Evolutionary conservation across 108 stramenopile species (phyloP).

Genomic region (Mayamaea pseudoterrestris): DNA sequence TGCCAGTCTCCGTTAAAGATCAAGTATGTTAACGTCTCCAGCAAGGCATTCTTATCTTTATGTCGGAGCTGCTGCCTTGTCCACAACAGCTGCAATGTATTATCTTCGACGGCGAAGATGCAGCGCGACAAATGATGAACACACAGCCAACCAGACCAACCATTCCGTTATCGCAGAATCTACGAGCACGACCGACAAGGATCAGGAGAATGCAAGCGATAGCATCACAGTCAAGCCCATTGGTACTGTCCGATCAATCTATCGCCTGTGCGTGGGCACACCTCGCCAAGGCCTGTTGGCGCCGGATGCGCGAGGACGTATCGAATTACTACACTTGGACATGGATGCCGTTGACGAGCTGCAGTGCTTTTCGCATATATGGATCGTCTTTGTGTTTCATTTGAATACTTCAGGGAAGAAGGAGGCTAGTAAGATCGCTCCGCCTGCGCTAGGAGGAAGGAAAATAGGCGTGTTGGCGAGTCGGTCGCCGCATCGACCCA

Average conservation of each 20-base stretch:
- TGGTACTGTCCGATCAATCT: constrained; percentile 60
- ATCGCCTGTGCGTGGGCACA: constrained; percentile 79
- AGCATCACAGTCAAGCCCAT: constrained; percentile 58
- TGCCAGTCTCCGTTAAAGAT: no score
- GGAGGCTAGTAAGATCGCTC: constrained; percentile 62
- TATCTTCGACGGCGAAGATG: no score
- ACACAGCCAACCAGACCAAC: no score
- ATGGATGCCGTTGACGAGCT: constrained; percentile 53
- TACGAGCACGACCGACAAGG: no score
- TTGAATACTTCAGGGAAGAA: constrained; percentile 76
- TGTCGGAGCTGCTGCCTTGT: no score
- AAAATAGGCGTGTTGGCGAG: constrained; percentile 89
- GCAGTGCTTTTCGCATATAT: constrained; percentile 87
- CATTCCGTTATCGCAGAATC: no score
- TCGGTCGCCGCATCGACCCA: constrained; percentile 94
- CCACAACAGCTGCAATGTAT: no score
- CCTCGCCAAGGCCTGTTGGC: constrained; percentile 74
- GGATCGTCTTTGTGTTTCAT: constrained; percentile 94
- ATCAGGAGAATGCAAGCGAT: no score
- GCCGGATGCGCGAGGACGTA: constrained; percentile 48
- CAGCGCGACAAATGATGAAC: no score
- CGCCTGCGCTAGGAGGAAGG: constrained; percentile 58
- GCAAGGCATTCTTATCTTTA: no score
- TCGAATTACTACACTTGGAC: constrained; percentile 48
- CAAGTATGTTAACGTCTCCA: no score